Evolutionary conservation across 2,329 filamentous ascomycete genomes (phyloP).

Genomic region (Trichoderma asperellum): DNA sequence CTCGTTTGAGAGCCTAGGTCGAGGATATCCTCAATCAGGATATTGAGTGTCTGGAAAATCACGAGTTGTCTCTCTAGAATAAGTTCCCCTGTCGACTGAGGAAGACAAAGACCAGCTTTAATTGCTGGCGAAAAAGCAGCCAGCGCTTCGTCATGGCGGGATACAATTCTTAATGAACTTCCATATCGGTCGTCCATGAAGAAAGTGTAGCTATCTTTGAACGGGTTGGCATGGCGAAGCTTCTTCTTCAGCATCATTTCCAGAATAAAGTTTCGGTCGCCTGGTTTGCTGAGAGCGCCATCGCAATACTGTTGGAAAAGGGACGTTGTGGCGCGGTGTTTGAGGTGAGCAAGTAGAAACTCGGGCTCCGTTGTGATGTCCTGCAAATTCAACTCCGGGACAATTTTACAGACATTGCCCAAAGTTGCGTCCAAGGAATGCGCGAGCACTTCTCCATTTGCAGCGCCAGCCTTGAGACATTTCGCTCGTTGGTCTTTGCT

Average conservation of each 20-base stretch:
- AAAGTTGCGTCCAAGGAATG: slow-evolving; percentile 42
- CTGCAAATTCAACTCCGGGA: slow-evolving; percentile 50
- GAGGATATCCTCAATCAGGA: slow-evolving; percentile 50
- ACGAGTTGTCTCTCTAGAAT: slow-evolving; percentile 46
- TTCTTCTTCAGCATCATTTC: slow-evolving; percentile 41
- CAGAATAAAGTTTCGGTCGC: slow-evolving; percentile 44
- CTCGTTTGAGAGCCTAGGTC: slow-evolving; percentile 42
- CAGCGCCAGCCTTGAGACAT: slow-evolving; percentile 43
- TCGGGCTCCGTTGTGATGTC: slow-evolving; percentile 40
- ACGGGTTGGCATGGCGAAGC: slow-evolving; percentile 38
- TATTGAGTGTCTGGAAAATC: slow-evolving; percentile 45
- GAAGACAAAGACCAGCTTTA: slow-evolving; percentile 35
- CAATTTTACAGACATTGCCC: slow-evolving; percentile 45
- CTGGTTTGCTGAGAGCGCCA: slow-evolving; percentile 39
- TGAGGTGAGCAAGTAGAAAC: slow-evolving; percentile 44
- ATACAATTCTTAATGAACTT: slow-evolving; percentile 36
- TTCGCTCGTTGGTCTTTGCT: slow-evolving; percentile 39
- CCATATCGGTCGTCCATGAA: slow-evolving; percentile 47
- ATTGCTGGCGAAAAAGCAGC: slow-evolving; percentile 34
- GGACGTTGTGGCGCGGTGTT: slow-evolving; percentile 43
- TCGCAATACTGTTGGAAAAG: slow-evolving; percentile 42
- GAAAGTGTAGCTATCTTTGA: slow-evolving; percentile 41
- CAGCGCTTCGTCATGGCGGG: neutral
- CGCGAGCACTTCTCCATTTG: slow-evolving; percentile 42
- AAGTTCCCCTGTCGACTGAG: slow-evolving; percentile 40